Conservation (phyloP, 2,329 filamentous ascomycete genomes). For the Fusarium poae region DNA sequence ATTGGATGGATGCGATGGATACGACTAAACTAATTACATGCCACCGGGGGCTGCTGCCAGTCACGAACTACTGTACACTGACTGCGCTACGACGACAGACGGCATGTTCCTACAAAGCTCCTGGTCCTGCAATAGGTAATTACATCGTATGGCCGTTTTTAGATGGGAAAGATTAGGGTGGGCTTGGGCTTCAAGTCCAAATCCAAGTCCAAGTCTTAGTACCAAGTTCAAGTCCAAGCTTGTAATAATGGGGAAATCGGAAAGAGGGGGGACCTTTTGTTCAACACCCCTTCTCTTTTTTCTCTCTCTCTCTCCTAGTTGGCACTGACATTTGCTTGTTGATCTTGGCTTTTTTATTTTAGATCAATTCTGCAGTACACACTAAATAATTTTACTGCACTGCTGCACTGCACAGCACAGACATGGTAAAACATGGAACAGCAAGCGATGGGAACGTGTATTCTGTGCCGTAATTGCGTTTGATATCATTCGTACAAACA, state of each 20-base stretch:
- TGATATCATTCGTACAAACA: not conserved
- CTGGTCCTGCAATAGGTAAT: not conserved
- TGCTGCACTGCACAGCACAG: too few relatives aligned
- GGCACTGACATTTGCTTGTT: constrained; percentile 4
- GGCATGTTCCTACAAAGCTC: constrained; percentile 22
- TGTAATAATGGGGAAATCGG: constrained; percentile 8
- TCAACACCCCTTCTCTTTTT: constrained; percentile 3
- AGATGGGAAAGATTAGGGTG: constrained; percentile 27
- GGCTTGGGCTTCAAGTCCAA: not conserved
- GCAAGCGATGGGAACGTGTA: not conserved
- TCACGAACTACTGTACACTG: constrained; percentile 1
- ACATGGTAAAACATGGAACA: not conserved
- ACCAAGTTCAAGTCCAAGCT: not conserved
- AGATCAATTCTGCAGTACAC: not conserved
- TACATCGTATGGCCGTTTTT: constrained; percentile 15
- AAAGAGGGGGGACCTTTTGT: constrained; percentile 12
- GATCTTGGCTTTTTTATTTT: not conserved
- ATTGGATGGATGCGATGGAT: not conserved
- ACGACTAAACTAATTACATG: constrained; percentile 1
- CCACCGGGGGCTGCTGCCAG: not conserved
- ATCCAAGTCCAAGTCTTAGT: not conserved
- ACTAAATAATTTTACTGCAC: not conserved
- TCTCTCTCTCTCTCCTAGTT: too few relatives aligned
- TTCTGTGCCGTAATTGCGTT: constrained; percentile 4
- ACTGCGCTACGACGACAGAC: constrained; percentile 1